Percentiles rank a stretch among this genome's conserved stretches.
These are phyloP conservation scores for Warburgia ugandensis DNA, from an alignment of 164 flowering plant genomes.

Conservation along the genomic window DNA sequence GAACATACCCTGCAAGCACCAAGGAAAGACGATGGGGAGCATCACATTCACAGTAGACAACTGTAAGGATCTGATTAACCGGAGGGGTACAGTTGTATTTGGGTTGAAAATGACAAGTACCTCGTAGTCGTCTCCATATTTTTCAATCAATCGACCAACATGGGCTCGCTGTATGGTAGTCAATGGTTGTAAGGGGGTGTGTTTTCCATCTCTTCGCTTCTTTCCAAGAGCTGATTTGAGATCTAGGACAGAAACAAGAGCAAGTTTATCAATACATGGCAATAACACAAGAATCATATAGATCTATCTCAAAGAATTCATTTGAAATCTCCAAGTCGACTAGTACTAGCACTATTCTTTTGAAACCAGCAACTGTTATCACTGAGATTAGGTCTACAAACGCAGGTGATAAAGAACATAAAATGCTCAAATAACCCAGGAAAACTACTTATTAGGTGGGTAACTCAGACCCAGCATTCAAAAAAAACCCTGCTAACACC, in stretches of 20 bases:
- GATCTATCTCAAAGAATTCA: not conserved
- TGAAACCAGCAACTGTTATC: no score
- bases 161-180: slow-evolving; percentile 65
- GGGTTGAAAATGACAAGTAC: slow-evolving; percentile 17
- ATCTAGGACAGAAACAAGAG: slow-evolving; percentile 30
- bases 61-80: not conserved
- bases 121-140: slow-evolving; percentile 81
- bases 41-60: not conserved
- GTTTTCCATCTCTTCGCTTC: slow-evolving; percentile 76
- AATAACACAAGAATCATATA: slow-evolving; percentile 1
- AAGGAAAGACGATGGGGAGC: no score
- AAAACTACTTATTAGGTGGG: no score
- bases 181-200: slow-evolving; percentile 57
- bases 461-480: no score
- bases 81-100: no score
- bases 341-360: not conserved
- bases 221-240: slow-evolving; percentile 81
- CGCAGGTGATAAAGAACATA: not conserved
- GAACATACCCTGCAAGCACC: slow-evolving; percentile 68
- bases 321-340: not conserved
- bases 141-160: slow-evolving; percentile 49
- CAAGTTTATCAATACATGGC: not conserved
- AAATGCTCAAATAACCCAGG: no score
- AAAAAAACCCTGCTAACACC: no score
- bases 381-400: no score